phyloP scores from a whole-genome alignment of 164 flowering plant genomes.

The Echeveria elegans region DNA sequence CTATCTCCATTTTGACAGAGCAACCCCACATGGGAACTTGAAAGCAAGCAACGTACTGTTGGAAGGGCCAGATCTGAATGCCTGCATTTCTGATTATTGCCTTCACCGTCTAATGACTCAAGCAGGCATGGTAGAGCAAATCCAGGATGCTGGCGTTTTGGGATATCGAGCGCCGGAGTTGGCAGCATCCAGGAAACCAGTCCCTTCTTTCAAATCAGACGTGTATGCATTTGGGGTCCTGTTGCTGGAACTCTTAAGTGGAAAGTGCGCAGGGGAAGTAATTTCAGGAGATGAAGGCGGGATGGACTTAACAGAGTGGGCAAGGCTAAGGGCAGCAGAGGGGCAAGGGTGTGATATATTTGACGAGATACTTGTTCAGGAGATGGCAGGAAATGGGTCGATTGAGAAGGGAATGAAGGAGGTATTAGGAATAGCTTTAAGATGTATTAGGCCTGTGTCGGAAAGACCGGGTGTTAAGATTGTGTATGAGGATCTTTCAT shows the following conservation, averaged over 20 bases:
- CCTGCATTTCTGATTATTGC: conserved; percentile 87
- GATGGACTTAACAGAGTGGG: conserved; percentile 82
- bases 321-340: conserved; percentile 59
- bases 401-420: conserved; percentile 71
- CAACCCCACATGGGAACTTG: conserved; percentile 91
- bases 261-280: conserved; percentile 90
- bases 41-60: conserved; percentile 78
- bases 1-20: conserved; percentile 96
- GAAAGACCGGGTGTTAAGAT: conserved; percentile 94
- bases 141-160: conserved; percentile 80
- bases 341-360: conserved; percentile 72
- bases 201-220: conserved; percentile 94
- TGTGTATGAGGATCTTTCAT: conserved; percentile 90
- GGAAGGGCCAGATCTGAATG: conserved; percentile 86
- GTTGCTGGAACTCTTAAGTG: conserved; percentile 71
- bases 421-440: conserved; percentile 69
- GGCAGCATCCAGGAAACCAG: conserved; percentile 72
- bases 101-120: conserved; percentile 98
- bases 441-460: conserved; percentile 73
- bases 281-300: conserved; percentile 75
- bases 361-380: conserved; percentile 40
- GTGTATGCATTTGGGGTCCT: conserved; percentile 93
- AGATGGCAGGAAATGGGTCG: conserved; percentile 35
- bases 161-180: conserved; percentile 95
- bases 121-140: conserved; percentile 79